Evolutionary conservation across 2,329 filamentous ascomycete species (phyloP), one percentile per base, ranked within the genome.

Genomic region (Monosporascus sp.): DNA sequence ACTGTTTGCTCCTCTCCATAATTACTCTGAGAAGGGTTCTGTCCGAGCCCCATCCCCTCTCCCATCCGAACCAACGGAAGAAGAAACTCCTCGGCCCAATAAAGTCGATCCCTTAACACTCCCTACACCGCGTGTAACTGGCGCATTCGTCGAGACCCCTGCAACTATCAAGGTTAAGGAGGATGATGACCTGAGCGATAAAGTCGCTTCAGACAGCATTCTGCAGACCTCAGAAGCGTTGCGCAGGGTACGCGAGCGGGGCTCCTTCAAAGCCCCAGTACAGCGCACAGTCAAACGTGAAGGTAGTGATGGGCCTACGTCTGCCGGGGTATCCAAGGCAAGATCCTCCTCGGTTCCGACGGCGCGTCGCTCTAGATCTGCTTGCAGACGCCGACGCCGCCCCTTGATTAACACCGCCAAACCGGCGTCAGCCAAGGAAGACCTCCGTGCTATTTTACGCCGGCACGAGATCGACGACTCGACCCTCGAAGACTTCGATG

Each of bases 111-210:
- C 75, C 11, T 54, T 77, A 37, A 71, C 70, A 31, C 75, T 77
- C 65, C 77, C 78, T 6, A 83, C 81, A 3, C 81, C 81, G 2
- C 75, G 68, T 49, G 72, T 83, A 3, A 76, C 72, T 0, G 81
- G 81, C 0, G 81, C 81, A 3, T 84, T 77, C 54, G 73, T 83
- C 9, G 79, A 83, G 52, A 83, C 81, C 2, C 80, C 81, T 1
- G 74, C 72, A 7, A 78, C 77, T 5, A 63, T 71, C 43, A 62
- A 58, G 43, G 52, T 57, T n/a, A 64, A 65, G 48, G 62, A 61
- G 43, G 61, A 63, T 39, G 50, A 55, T 27, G 48, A 52, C n/a
- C 18, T 49, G 43, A 52, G 51, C 15, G 54, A 52, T 41, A 51
- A 53, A 47, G 52, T 50, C 9, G 24, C 41, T 7, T 37, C 50